Evolutionary conservation across 352 stramenopile genomes (phyloP), one percentile per base, ranked within the genome.

Genomic region (Pseudoperonospora humuli): DNA sequence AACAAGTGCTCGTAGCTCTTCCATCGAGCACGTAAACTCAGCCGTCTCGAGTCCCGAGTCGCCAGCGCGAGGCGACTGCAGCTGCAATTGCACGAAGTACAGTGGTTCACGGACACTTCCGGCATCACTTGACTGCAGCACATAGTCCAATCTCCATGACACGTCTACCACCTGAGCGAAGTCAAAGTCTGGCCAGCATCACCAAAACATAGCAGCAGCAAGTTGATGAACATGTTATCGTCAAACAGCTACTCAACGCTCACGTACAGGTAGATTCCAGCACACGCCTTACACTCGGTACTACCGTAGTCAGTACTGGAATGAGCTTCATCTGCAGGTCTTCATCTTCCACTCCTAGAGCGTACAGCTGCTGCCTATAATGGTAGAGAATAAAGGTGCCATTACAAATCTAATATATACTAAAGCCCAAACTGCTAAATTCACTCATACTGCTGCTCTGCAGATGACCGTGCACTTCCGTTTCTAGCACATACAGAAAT

Each of bases 111-210:
- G 70, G 39, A 86, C 49, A 39, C 55, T 78, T 3, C 77, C 77
- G n/a, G 54, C 61, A 11, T 54, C 56, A 34, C 57, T 83, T 3
- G 73, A 84, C 3, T 64, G 67, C 19, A 86, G 49, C 2, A 78
- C 66, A 39, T 87, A 83, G 62, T 90, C 77, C 21, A 90, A 45
- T 21, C 75, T 65, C 77, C 77, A 90, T 7, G 59, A 63, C 2
- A 86, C 64, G 32, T 85, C 70, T 23, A 90, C 75, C 11, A 90
- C 62, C 4, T 85, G 64, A n/a, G 74, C 66, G 23, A 85, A 79
- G 57, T 86, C 73, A 50, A 85, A 82, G 39, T 59, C 76, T 89
- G 33, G 17, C 20, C 18, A 42, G 21, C 13, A 41, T 8, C 13
- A 38, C 26, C 20, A 18, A 9, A 25, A 18, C 28, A 32, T 13